Evolutionary conservation across 352 stramenopile species (phyloP), one percentile per base, ranked within the genome.

Genomic region (Phytopythium delawarense): DNA sequence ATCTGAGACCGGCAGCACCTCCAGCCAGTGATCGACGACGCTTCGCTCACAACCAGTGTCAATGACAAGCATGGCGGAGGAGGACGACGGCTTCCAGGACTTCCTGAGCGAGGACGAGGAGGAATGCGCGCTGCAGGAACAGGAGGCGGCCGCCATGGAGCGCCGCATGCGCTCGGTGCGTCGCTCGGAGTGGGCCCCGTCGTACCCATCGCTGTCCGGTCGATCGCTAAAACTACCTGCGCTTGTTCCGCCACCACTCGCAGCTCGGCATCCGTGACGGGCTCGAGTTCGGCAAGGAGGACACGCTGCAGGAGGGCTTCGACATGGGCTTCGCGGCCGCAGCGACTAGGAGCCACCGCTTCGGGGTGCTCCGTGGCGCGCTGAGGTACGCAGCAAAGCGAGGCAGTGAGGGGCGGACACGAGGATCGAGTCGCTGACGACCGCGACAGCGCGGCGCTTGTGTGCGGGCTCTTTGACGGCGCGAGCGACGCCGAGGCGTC

Each of bases 301-400:
- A 75, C 59, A 84, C 80, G 37, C 58, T 93, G 28, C 84, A 93
- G 64, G 52, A 81, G 61, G 84, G 84, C 35, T 93, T 93, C 51
- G 81, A 91, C 62, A 20, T 62, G 9, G 81, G 84, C 1, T 93
- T 89, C 23, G 53, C 59, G 28, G 20, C 52, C 9, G 81, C 66
- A 7, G 77, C 78, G 13, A 50, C 52, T 0, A 57, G 69, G 1
- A 78, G 65, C 59, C 87, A 81, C 66, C 64, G 66, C 35, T 81
- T 87, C 39, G 74, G 67, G 34, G 46, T 62, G 16, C 53, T 93
- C 48, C 81, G 82, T 5, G 84, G 84, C 2, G 67, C 76, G 15
- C 63, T 91, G 4, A 71, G 74, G 75, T 81, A 37, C 35, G 67
- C 2, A 28, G 2, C 21, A 30, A 0, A 16, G 35, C 35, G 35